Evolutionary conservation across 768 basidiomycete species (phyloP).

Genomic region (Butyriboletus loyo): DNA sequence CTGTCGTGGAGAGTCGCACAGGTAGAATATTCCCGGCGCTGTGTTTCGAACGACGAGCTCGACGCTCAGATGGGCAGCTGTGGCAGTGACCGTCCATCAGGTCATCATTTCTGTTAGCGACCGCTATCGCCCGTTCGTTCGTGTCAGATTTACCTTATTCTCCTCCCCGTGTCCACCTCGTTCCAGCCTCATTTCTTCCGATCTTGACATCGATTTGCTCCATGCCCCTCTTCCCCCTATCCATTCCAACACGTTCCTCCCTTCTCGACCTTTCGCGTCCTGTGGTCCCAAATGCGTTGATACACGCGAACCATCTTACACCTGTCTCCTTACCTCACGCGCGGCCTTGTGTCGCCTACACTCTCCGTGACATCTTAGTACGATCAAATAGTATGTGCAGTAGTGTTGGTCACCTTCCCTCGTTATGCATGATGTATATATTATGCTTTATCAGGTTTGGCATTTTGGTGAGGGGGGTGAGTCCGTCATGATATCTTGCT

Average conservation of each 20-base stretch:
- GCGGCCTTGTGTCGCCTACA: not conserved
- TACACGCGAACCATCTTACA: not conserved
- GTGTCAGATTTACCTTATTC: not conserved
- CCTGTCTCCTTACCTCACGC: conserved; percentile 10
- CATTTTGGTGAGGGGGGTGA: no score
- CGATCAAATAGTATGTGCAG: no score
- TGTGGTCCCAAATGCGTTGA: not conserved
- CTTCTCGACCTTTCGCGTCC: conserved; percentile 2
- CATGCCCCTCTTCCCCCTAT: not conserved
- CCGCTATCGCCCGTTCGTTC: not conserved
- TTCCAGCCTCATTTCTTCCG: conserved; percentile 12
- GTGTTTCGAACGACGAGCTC: not conserved
- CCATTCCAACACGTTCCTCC: conserved; percentile 9
- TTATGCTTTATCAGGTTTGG: no score
- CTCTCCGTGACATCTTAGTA: not conserved
- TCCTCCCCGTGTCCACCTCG: conserved; percentile 9
- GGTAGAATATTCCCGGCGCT: not conserved
- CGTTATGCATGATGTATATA: no score
- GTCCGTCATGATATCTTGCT: no score
- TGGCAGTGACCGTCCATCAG: not conserved
- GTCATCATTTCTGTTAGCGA: not conserved
- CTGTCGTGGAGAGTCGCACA: not conserved
- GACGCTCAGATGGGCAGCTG: not conserved
- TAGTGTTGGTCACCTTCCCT: no score
- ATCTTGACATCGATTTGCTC: conserved; percentile 5